Percentiles rank a stretch among this genome's conserved stretches.
These are phyloP conservation scores for Aspergillus uvarum DNA, from an alignment of 2,329 filamentous ascomycete species.

Conservation along the genomic window DNA sequence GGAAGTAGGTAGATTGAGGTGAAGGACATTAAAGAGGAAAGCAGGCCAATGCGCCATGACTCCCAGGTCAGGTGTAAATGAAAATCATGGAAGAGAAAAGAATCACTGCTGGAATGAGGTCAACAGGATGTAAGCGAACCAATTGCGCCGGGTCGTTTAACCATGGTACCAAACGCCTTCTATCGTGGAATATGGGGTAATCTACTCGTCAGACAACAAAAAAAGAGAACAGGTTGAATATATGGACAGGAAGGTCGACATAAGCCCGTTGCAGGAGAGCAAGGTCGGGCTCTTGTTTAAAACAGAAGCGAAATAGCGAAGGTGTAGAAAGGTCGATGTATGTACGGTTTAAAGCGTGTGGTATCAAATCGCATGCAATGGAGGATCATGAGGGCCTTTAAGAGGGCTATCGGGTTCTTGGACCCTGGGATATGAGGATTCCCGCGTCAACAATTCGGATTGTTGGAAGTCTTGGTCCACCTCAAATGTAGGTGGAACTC, in stretches of 20 bases:
- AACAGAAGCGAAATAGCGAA: conserved; percentile 14
- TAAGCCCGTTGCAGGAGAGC: conserved; percentile 17
- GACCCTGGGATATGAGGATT: conserved; percentile 57
- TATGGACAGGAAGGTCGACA: conserved; percentile 19
- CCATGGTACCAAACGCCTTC: conserved; percentile 41
- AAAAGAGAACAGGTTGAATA: conserved; percentile 27
- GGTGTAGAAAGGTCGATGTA: conserved; percentile 26
- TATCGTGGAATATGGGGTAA: conserved; percentile 38
- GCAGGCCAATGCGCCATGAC: background rate
- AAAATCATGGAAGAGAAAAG: conserved; percentile 6
- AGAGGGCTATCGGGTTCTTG: conserved; percentile 33
- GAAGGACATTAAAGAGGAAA: conserved; percentile 13
- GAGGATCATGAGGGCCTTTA: conserved; percentile 33
- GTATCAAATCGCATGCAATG: conserved; percentile 32
- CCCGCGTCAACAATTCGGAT: conserved; percentile 78
- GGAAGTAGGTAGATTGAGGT: conserved; percentile 21
- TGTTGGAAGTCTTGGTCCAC: conserved; percentile 87
- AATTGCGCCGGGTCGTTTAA: conserved; percentile 36
- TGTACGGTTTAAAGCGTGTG: conserved; percentile 28
- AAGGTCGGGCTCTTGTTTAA: conserved; percentile 28
- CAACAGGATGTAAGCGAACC: conserved; percentile 19
- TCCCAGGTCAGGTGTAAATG: conserved; percentile 3
- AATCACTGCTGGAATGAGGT: conserved; percentile 6
- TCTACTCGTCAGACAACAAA: conserved; percentile 29
- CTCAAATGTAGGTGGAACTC: conserved; percentile 79